Base-by-base conservation (phyloP, 2,329 filamentous ascomycete genomes). In the Phialophora macrospora region DNA sequence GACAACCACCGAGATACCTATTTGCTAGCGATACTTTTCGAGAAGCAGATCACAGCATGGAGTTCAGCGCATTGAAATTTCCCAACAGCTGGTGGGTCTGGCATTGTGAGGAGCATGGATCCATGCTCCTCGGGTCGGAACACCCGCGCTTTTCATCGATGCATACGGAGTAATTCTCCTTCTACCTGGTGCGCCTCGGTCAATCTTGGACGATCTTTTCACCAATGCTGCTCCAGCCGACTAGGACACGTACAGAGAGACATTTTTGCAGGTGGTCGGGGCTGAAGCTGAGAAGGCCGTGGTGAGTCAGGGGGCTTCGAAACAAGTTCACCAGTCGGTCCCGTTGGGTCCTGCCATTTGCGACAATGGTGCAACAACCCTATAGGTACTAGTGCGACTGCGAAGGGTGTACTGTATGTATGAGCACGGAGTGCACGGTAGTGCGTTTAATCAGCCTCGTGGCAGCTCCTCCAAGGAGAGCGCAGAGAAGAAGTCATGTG, bases 1-100 rank as follows among this genome's bases (percentile, higher is more conserved):
- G 24, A 52, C 57, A 54, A 28, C 55, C 55, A 52, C 41, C 60
- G 54, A 49, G 62, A 69, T 67, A 65, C 64, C 64, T 46, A 62
- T 65, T 59, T 65, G 62, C 55, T 38, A 65, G 59, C 62, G 64
- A 63, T 65, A 20, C 17, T 38, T 22, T 65, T 65, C 30, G 44
- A 61, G 59, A 63, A 32, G 62, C 20, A 38, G 34, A 54, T 64
- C 34, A 17, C 38, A 41, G 52, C 55, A 55, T 51, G 62, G 55
- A 58, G 56, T 62, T 67, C 46, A 59, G 62, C 52, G 62, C 55
- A 60, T 62, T 58, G 38, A 61, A 51, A 30, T 22, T 57, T 65
- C 24, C 52, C 63, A 61, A 52, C 32, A 26, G 26, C 26, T 12
- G 22, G 24, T n/a, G 32, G 24, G 20, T 4, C 48, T 12, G 58